Evolutionary conservation across 345 rosid genomes (phyloP).

Genomic region (Chamaenerion angustifolium): DNA sequence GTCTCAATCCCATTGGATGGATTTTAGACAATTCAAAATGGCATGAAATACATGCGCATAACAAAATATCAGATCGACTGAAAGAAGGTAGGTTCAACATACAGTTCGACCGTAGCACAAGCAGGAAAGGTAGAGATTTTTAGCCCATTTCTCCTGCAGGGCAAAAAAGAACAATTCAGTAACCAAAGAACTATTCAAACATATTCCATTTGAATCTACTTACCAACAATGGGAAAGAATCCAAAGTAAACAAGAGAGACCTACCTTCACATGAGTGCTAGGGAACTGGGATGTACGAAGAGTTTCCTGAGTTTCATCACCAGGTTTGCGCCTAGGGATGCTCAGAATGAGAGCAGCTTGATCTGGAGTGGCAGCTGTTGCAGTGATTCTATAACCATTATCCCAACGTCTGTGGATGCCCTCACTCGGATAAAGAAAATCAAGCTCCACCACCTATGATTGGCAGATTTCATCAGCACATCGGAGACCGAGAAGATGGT

Average conservation of each 20-base stretch:
- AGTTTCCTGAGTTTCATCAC: conserved; percentile 98
- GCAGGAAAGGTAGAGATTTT: conserved; percentile 66
- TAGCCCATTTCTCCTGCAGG: conserved; percentile 78
- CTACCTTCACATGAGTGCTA: conserved; percentile 89
- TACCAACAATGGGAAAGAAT: background rate
- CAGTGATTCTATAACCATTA: conserved; percentile 74
- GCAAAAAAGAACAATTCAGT: too few species aligned
- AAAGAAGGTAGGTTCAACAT: conserved; percentile 20
- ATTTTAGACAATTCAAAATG: too few species aligned
- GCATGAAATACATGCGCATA: too few species aligned
- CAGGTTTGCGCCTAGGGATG: conserved; percentile 60
- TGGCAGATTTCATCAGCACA: too few species aligned
- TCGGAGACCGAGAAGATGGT: too few species aligned
- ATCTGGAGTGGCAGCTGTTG: conserved; percentile 89
- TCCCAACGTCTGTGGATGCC: conserved; percentile 98
- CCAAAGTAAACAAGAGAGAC: background rate
- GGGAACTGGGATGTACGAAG: conserved; percentile 91
- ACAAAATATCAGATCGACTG: too few species aligned
- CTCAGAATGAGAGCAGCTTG: conserved; percentile 91
- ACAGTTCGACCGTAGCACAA: conserved; percentile 72
- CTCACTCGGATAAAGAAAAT: conserved; percentile 97
- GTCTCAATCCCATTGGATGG: too few species aligned
- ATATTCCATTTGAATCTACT: background rate
- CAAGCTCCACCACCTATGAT: conserved; percentile 82
- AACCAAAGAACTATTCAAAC: background rate